Percentiles rank a stretch among this genome's conserved stretches.
Conservation (phyloP, 139 green algal genomes). For the Limnomonas spitsbergensis region DNA sequence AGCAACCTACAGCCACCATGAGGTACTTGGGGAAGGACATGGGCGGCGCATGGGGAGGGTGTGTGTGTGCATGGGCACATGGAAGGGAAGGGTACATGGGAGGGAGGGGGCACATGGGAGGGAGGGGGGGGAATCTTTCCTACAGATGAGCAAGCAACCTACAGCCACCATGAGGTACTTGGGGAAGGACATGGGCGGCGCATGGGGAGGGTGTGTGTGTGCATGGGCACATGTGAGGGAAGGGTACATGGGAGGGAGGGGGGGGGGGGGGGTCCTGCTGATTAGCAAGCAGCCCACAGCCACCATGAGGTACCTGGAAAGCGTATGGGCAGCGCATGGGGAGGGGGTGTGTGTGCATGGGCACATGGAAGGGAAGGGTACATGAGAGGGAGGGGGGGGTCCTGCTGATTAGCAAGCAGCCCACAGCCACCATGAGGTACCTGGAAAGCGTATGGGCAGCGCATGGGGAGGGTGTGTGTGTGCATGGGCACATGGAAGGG, state of each 20-base stretch:
- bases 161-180: conserved; percentile 92
- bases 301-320: conserved; percentile 90
- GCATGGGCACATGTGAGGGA: background rate
- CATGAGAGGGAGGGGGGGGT: too few relatives aligned
- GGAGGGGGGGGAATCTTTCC: too few relatives aligned
- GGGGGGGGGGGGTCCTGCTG: conserved; percentile 66
- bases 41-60: background rate
- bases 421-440: conserved; percentile 91
- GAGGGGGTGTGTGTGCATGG: background rate
- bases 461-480: background rate
- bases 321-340: conserved; percentile 61
- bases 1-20: conserved; percentile 82
- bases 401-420: conserved; percentile 79
- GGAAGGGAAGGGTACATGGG: too few relatives aligned
- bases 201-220: background rate
- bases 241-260: too few relatives aligned
- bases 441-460: conserved; percentile 77
- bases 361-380: too few relatives aligned
- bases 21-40: conserved; percentile 91
- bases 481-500: background rate
- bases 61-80: background rate
- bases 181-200: conserved; percentile 73
- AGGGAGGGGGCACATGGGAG: too few relatives aligned
- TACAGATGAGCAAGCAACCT: conserved; percentile 81
- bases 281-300: conserved; percentile 86